phyloP scores from a whole-genome alignment of 1,284 basidiomycete genomes.

The Ustilago nuda region DNA sequence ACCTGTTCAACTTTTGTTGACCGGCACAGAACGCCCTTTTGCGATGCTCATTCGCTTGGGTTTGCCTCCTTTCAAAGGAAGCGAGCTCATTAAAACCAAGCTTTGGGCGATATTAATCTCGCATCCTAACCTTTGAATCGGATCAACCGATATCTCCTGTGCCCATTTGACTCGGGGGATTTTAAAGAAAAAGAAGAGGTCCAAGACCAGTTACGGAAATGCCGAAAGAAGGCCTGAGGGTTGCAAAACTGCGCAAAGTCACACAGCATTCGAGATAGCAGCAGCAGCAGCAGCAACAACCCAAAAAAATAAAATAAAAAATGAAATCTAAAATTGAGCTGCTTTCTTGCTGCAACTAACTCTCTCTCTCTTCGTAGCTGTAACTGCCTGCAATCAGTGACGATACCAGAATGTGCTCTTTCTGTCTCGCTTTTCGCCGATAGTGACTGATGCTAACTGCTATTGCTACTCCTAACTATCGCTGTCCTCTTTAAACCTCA shows the following conservation, averaged over 20 bases:
- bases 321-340: neutral
- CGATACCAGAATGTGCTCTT: neutral
- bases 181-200: neutral
- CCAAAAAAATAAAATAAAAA: neutral
- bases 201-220: neutral
- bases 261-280: neutral
- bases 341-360: neutral
- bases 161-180: too few relatives aligned
- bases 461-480: neutral
- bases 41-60: neutral
- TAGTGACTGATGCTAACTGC: neutral
- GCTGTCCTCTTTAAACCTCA: neutral
- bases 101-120: too few relatives aligned
- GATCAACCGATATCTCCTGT: too few relatives aligned
- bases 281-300: constrained; percentile 4
- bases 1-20: neutral
- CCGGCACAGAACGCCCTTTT: constrained; percentile 18
- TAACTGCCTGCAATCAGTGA: constrained; percentile 1
- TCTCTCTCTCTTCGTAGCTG: neutral
- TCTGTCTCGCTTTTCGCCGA: neutral
- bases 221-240: neutral
- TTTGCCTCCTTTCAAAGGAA: neutral
- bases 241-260: constrained; percentile 1
- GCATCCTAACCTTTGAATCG: too few relatives aligned
- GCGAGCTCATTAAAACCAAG: neutral